Evolutionary conservation across 2,329 filamentous ascomycete genomes (phyloP).

Genomic region (Trichoderma sp.): DNA sequence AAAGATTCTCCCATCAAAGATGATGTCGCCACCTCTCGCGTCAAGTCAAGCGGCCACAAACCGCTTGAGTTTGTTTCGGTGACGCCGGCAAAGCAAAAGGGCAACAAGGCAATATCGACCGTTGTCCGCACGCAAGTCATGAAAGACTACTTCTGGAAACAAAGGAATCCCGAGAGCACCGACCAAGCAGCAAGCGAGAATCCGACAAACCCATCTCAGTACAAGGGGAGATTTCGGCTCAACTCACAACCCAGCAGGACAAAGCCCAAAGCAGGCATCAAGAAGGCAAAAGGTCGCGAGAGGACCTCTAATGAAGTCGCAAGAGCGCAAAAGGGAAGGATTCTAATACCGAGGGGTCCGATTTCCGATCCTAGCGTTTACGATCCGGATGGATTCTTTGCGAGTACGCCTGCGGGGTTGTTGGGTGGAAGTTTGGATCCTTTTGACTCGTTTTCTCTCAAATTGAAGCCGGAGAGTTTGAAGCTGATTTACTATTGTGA

Average conservation of each 20-base stretch:
- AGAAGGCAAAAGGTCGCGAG: background rate
- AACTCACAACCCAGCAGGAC: background rate
- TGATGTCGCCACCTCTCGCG: background rate
- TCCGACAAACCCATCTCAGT: background rate
- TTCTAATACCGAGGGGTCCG: background rate
- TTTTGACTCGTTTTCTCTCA: background rate
- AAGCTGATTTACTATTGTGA: slow-evolving; percentile 10
- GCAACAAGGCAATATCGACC: background rate
- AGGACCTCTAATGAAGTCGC: background rate
- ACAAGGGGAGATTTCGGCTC: slow-evolving; percentile 12
- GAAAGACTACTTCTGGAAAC: slow-evolving; percentile 13
- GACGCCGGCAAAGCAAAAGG: background rate
- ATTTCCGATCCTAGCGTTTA: background rate
- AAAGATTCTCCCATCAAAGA: background rate
- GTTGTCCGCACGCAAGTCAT: slow-evolving; percentile 15
- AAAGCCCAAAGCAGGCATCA: background rate
- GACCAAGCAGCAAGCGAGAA: background rate
- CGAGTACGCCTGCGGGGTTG: background rate
- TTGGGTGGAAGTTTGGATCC: background rate
- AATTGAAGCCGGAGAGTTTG: background rate
- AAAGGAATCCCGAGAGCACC: background rate
- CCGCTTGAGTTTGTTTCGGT: slow-evolving; percentile 6
- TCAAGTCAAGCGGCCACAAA: background rate
- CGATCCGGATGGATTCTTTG: background rate
- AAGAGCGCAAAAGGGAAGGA: background rate